phyloP scores from a whole-genome alignment of 495 filamentous ascomycete species.

The Penicillium lividum region DNA sequence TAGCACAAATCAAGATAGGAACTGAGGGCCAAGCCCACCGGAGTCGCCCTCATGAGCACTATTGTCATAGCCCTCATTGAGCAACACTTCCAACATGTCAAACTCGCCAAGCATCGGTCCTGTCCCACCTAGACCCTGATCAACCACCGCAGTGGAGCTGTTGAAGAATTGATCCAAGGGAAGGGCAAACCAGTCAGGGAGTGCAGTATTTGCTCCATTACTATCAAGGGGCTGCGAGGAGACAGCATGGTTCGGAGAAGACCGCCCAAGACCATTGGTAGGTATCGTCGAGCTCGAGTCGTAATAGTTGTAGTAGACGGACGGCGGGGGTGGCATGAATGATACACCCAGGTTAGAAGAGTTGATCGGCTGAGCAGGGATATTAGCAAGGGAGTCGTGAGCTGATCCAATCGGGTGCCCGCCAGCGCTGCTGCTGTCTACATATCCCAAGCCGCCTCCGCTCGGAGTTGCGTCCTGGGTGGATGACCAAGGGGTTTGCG shows the following conservation, averaged over 20 bases:
- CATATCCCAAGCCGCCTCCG: constrained; percentile 32
- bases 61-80: constrained; percentile 48
- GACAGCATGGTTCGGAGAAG: constrained; percentile 27
- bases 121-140: constrained; percentile 50
- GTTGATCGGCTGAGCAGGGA: constrained; percentile 51
- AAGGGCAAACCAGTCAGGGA: constrained; percentile 50
- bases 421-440: constrained; percentile 31
- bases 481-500: constrained; percentile 36
- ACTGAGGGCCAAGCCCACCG: constrained; percentile 27
- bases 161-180: constrained; percentile 55
- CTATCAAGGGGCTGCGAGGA: constrained; percentile 37
- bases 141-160: constrained; percentile 47
- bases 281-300: constrained; percentile 39
- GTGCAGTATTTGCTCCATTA: constrained; percentile 25
- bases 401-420: constrained; percentile 31
- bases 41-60: constrained; percentile 27
- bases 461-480: constrained; percentile 27
- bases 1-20: constrained; percentile 14
- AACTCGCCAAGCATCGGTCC: constrained; percentile 51
- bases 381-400: constrained; percentile 47
- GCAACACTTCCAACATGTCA: constrained; percentile 50
- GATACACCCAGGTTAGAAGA: constrained; percentile 49
- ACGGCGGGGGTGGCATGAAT: constrained; percentile 52
- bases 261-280: constrained; percentile 32
- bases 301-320: constrained; percentile 51